phyloP scores from a whole-genome alignment of 139 green algal species.

The Coelastrella sp. region DNA sequence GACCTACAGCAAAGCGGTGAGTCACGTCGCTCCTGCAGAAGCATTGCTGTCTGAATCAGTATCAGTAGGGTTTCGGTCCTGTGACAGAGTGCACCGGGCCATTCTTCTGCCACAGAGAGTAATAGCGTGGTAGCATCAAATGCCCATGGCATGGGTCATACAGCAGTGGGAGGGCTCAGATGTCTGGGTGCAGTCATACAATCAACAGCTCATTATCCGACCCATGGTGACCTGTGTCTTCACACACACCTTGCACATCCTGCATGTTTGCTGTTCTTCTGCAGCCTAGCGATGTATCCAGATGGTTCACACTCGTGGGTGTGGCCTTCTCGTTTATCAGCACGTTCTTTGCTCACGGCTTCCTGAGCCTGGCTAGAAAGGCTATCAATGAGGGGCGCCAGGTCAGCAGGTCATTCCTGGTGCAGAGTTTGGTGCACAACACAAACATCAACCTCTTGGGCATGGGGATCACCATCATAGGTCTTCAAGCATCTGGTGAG shows the following conservation, averaged over 20 bases:
- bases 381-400: conserved; percentile 32
- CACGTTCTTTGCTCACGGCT: conserved; percentile 82
- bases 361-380: conserved; percentile 51
- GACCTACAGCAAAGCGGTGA: conserved; percentile 49
- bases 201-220: too few species aligned
- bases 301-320: conserved; percentile 84
- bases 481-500: conserved; percentile 86
- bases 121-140: too few species aligned
- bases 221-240: too few species aligned
- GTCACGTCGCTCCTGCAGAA: not conserved
- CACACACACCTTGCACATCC: too few species aligned
- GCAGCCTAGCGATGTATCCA: conserved; percentile 42
- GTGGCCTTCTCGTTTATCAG: conserved; percentile 82
- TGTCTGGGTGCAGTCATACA: too few species aligned
- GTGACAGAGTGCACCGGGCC: too few species aligned
- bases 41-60: too few species aligned
- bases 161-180: too few species aligned
- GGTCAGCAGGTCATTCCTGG: conserved; percentile 45
- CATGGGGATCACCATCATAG: conserved; percentile 84
- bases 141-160: too few species aligned
- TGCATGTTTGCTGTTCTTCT: not conserved
- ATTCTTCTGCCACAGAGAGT: too few species aligned
- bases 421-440: conserved; percentile 65
- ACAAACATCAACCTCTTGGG: conserved; percentile 89
- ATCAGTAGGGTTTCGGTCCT: too few species aligned